These are phyloP conservation scores for Phaeotremella fagi DNA, from an alignment of 768 basidiomycete genomes.

Conservation along the genomic window DNA sequence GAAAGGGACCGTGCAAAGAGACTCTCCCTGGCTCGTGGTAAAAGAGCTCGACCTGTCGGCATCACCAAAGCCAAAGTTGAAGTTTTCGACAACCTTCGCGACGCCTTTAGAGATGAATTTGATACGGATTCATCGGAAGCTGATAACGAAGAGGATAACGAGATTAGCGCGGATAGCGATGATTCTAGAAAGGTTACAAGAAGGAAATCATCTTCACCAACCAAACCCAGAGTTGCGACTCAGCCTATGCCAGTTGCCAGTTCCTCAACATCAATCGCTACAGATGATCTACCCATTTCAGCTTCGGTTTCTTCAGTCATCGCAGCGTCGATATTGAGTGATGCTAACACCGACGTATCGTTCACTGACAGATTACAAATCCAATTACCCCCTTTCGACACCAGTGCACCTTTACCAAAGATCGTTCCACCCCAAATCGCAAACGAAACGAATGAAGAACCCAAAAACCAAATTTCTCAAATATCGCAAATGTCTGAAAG, in stretches of 20 bases:
- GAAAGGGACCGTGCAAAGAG: slow-evolving; percentile 57
- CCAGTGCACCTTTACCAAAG: slow-evolving; percentile 46
- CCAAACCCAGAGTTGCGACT: slow-evolving; percentile 9
- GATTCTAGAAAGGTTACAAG: slow-evolving; percentile 18
- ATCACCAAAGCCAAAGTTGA: slow-evolving; percentile 82
- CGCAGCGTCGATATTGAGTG: slow-evolving; percentile 29
- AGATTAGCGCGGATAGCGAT: slow-evolving; percentile 46
- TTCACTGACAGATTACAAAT: slow-evolving; percentile 46
- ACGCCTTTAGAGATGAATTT: slow-evolving; percentile 78
- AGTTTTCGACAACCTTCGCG: slow-evolving; percentile 80
- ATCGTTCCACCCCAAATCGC: slow-evolving; percentile 42
- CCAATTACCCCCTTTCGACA: slow-evolving; percentile 47
- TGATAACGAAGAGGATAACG: slow-evolving; percentile 64
- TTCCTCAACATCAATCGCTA: neutral
- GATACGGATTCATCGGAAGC: slow-evolving; percentile 55
- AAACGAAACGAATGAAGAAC: slow-evolving; percentile 33
- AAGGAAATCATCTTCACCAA: slow-evolving; percentile 19
- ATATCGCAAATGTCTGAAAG: slow-evolving; percentile 48
- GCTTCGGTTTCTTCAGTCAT: slow-evolving; percentile 18
- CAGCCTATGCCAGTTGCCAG: slow-evolving; percentile 11
- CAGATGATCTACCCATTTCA: slow-evolving; percentile 19
- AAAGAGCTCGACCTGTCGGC: slow-evolving; percentile 82
- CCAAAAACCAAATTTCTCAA: slow-evolving; percentile 21
- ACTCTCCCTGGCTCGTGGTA: slow-evolving; percentile 79
- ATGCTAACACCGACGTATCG: slow-evolving; percentile 40